These are phyloP conservation scores for Fraxinus baroniana DNA, from an alignment of 305 asterid genomes.

Conservation along the genomic window DNA sequence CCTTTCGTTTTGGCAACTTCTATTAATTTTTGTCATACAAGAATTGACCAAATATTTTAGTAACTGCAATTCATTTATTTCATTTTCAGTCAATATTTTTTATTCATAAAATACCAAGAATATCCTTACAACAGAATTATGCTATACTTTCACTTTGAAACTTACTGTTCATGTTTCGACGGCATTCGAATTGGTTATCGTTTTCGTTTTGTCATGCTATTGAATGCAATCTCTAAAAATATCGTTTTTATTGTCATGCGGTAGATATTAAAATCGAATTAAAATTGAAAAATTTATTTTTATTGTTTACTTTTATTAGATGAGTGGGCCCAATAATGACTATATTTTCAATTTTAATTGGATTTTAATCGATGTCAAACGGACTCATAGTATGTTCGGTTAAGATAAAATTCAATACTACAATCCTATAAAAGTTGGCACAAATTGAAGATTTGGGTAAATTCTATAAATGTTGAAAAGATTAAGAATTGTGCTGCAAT, in stretches of 20 bases:
- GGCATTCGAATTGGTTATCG: neutral
- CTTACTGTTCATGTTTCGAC: neutral
- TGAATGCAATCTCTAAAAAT: neutral
- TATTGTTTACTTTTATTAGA: no score
- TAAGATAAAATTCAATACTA: neutral
- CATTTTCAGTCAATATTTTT: neutral
- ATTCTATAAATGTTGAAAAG: no score
- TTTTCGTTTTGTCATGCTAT: neutral
- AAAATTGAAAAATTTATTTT: no score
- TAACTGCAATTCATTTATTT: conserved; percentile 3
- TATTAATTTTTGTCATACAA: neutral
- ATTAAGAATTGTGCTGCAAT: no score
- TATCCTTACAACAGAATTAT: neutral
- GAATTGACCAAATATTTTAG: neutral
- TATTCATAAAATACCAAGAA: neutral
- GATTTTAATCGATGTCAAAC: no score
- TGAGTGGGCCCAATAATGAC: no score
- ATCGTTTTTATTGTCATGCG: no score
- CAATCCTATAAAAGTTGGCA: no score
- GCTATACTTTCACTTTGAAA: neutral
- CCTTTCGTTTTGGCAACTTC: neutral
- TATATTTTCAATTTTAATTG: no score
- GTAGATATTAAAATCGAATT: no score
- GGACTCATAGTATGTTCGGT: neutral
- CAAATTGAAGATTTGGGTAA: no score